Evolutionary conservation across 129 eudicot genomes (phyloP).

Genomic region (Arctium minus): DNA sequence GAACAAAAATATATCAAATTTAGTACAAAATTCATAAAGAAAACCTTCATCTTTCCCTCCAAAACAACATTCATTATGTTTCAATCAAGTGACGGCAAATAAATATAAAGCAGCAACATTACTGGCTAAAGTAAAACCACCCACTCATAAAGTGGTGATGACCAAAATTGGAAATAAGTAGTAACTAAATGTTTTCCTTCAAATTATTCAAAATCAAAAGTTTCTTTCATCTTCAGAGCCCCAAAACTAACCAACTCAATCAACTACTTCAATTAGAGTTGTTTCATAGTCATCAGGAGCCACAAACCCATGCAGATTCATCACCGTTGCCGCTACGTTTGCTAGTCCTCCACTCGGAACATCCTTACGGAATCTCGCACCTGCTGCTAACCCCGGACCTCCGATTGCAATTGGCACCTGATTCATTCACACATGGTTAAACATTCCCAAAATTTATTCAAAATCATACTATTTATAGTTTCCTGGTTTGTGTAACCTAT

Average conservation of each 20-base stretch:
- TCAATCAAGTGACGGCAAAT: slow-evolving; percentile 1
- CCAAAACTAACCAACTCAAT: slow-evolving; percentile 15
- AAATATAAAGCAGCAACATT: not conserved
- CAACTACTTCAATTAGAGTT: slow-evolving; percentile 82
- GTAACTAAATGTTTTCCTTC: slow-evolving; percentile 5
- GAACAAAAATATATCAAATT: not conserved
- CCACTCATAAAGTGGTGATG: not conserved
- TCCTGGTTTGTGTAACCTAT: too few species aligned
- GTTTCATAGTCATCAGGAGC: slow-evolving; percentile 92
- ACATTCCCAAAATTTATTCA: too few species aligned
- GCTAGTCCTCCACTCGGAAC: slow-evolving; percentile 77
- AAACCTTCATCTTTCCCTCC: not conserved
- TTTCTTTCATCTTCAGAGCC: not conserved
- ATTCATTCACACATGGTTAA: not conserved
- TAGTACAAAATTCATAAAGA: not conserved
- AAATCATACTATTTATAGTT: too few species aligned
- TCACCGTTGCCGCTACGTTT: slow-evolving; percentile 92
- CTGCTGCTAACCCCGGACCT: slow-evolving; percentile 75
- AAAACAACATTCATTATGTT: not conserved
- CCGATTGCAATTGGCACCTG: slow-evolving; percentile 97
- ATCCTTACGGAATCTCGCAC: slow-evolving; percentile 77
- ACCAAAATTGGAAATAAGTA: slow-evolving; percentile 14
- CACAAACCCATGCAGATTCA: slow-evolving; percentile 83
- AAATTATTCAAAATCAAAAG: slow-evolving; percentile 15
- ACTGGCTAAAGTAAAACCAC: not conserved